Evolutionary conservation across 1,284 basidiomycete species (phyloP).

Genomic region (Ustilago tritici): DNA sequence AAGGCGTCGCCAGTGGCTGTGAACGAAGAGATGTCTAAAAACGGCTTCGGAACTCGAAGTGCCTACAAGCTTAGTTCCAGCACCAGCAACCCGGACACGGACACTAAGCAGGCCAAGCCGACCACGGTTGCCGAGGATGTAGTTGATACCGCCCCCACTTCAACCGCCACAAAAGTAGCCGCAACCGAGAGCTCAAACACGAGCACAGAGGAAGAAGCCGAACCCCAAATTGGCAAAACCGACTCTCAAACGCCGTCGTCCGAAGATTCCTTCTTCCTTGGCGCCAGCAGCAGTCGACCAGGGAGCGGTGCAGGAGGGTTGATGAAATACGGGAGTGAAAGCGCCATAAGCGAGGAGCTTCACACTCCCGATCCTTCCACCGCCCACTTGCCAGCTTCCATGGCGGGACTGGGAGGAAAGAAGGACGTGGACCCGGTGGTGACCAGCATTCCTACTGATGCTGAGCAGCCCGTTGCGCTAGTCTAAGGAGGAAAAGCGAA

Average conservation of each 20-base stretch:
- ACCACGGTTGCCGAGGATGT: neutral
- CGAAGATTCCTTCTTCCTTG: conserved; percentile 43
- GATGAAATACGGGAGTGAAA: conserved; percentile 50
- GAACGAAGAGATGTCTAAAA: conserved; percentile 45
- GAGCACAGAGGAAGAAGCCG: conserved; percentile 4
- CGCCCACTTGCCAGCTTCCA: conserved; percentile 21
- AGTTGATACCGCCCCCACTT: neutral
- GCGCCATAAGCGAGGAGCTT: conserved; percentile 48
- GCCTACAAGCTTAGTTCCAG: conserved; percentile 31
- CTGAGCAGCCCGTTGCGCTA: neutral
- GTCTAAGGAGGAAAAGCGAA: neutral
- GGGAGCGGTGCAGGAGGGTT: conserved; percentile 31
- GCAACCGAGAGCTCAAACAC: neutral
- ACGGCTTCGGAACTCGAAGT: conserved; percentile 47
- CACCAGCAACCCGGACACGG: neutral
- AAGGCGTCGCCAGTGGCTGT: conserved; percentile 31
- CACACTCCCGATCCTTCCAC: conserved; percentile 43
- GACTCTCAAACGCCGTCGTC: conserved; percentile 48
- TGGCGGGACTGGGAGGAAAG: conserved; percentile 11
- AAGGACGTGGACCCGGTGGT: conserved; percentile 14
- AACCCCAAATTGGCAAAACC: conserved; percentile 21
- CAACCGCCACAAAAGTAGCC: neutral
- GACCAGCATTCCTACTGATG: conserved; percentile 8
- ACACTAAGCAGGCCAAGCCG: neutral
- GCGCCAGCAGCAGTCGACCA: conserved; percentile 33